These are phyloP conservation scores for Leccinum longicurvipes DNA, from an alignment of 768 basidiomycete species.

Conservation along the genomic window DNA sequence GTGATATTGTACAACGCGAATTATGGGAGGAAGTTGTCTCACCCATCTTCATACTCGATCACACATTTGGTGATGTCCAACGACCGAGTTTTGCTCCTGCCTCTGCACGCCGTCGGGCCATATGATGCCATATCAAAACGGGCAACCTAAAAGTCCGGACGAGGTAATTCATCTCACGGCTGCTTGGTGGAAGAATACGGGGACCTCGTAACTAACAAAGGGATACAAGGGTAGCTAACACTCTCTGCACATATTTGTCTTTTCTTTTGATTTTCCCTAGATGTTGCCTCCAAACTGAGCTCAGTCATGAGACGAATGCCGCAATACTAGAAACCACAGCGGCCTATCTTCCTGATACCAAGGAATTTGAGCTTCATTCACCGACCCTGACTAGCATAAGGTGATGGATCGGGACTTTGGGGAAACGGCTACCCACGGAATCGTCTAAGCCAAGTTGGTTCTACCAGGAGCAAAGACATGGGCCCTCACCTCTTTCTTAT, in stretches of 20 bases:
- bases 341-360: constrained; percentile 61
- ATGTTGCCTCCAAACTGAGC: constrained; percentile 75
- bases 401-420: constrained; percentile 80
- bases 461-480: constrained; percentile 53
- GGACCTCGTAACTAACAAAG: constrained; percentile 46
- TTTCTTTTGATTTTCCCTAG: constrained; percentile 23
- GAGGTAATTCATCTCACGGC: constrained; percentile 23
- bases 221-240: constrained; percentile 48
- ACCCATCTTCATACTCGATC: constrained; percentile 7
- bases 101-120: not conserved
- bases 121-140: not conserved
- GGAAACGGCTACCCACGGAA: constrained; percentile 70
- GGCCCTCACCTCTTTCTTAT: constrained; percentile 78
- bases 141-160: not conserved
- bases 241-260: not conserved
- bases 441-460: constrained; percentile 72
- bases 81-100: not conserved
- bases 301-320: constrained; percentile 76
- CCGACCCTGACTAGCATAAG: constrained; percentile 73
- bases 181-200: constrained; percentile 50
- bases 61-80: constrained; percentile 1
- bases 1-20: too few relatives aligned
- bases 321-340: constrained; percentile 69
- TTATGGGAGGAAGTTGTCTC: constrained; percentile 18
- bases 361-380: constrained; percentile 73